phyloP scores from a whole-genome alignment of 768 basidiomycete species.

The Psilocybe cubensis region DNA sequence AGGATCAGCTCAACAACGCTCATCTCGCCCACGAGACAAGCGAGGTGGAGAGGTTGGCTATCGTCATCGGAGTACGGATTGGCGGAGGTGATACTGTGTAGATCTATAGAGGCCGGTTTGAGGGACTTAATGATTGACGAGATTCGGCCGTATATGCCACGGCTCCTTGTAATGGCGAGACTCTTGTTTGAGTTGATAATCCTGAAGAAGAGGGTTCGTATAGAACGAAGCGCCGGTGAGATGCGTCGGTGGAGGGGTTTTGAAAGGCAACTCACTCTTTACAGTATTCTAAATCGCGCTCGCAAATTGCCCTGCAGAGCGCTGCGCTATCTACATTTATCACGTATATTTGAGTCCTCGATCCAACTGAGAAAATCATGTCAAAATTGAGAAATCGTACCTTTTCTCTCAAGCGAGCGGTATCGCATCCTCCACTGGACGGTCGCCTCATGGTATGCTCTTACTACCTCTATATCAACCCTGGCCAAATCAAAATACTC shows the following conservation, averaged over 20 bases:
- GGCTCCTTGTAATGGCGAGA: no score
- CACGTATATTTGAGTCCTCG: no score
- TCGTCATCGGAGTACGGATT: background rate
- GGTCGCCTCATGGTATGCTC: background rate
- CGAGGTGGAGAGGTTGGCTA: background rate
- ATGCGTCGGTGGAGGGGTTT: no score
- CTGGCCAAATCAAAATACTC: slow-evolving; percentile 1
- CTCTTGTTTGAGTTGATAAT: background rate
- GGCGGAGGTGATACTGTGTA: no score
- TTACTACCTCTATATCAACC: background rate
- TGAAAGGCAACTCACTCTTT: slow-evolving; percentile 9
- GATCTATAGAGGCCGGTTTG: background rate
- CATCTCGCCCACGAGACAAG: slow-evolving; percentile 1
- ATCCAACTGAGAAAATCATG: no score
- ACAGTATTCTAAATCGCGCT: background rate
- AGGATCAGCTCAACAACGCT: background rate
- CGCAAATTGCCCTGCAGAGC: background rate
- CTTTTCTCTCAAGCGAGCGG: slow-evolving; percentile 1
- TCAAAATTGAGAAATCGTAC: background rate
- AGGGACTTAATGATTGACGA: background rate
- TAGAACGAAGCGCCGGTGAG: no score
- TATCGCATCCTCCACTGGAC: background rate
- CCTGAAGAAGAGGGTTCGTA: background rate
- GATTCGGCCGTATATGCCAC: no score
- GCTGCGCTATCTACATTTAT: background rate